A percentile compares a stretch with the other conserved stretches of the same genome.
phyloP scores from a whole-genome alignment of 345 rosid species.

The Turnera subulata region DNA sequence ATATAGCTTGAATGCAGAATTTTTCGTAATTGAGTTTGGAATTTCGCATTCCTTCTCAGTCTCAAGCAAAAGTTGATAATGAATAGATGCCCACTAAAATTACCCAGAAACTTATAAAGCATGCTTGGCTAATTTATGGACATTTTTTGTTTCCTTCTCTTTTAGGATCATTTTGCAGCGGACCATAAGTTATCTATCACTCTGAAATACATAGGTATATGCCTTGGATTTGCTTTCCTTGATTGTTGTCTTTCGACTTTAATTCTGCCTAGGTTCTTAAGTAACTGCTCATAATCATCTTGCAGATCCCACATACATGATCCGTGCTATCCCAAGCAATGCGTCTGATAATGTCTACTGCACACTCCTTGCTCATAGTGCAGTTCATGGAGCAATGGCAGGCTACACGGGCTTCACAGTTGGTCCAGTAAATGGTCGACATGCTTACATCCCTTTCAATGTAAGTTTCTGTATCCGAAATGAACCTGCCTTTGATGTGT shows the following conservation, averaged over 20 bases:
- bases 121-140: background rate
- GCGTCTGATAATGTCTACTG: constrained; percentile 90
- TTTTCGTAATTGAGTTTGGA: background rate
- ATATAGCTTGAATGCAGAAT: no score
- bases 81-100: no score
- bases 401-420: constrained; percentile 80
- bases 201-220: constrained; percentile 42
- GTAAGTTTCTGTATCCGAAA: constrained; percentile 24
- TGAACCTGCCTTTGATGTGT: background rate
- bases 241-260: background rate
- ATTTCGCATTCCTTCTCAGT: background rate
- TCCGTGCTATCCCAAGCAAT: constrained; percentile 72
- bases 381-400: constrained; percentile 92
- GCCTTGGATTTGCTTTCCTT: background rate
- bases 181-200: constrained; percentile 32
- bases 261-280: background rate
- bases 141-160: background rate
- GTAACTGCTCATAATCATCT: background rate
- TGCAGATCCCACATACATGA: constrained; percentile 92
- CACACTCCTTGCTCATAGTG: constrained; percentile 85
- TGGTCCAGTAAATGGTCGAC: constrained; percentile 80
- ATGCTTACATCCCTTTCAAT: constrained; percentile 64
- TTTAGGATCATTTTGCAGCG: constrained; percentile 39
- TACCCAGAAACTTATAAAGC: no score
- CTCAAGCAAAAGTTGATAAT: background rate